phyloP scores from a whole-genome alignment of 2,329 filamentous ascomycete genomes.

The Fusarium burgessii region DNA sequence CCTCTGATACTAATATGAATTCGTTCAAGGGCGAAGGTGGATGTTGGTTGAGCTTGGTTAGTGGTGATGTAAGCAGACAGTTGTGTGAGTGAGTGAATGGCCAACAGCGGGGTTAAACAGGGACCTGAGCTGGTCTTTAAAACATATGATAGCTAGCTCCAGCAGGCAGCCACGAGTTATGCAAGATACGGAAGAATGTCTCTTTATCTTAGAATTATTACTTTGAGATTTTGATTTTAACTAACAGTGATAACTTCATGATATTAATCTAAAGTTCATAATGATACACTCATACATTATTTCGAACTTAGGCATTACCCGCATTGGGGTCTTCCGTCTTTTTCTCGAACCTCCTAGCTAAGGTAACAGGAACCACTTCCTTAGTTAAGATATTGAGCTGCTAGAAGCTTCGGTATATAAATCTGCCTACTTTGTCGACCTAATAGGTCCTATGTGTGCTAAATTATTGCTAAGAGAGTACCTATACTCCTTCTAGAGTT shows the following conservation, averaged over 20 bases:
- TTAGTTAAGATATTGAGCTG: background rate
- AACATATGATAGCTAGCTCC: background rate
- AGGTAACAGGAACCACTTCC: background rate
- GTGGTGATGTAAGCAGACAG: constrained; percentile 39
- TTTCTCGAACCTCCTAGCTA: no score
- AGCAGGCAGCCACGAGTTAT: constrained; percentile 23
- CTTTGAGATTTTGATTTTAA: no score
- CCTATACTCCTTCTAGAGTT: background rate
- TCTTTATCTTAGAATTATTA: no score
- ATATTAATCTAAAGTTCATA: no score
- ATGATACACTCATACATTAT: no score
- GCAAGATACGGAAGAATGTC: background rate
- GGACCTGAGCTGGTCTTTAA: background rate
- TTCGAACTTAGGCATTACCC: no score
- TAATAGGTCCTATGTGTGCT: background rate
- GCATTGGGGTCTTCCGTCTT: no score
- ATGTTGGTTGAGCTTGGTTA: constrained; percentile 21
- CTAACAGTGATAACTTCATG: no score
- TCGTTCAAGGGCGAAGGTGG: constrained; percentile 12
- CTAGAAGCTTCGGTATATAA: constrained; percentile 22
- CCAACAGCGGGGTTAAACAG: constrained; percentile 29
- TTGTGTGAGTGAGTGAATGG: background rate
- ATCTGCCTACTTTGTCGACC: background rate
- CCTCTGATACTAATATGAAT: background rate
- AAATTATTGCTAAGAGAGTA: background rate